A percentile compares a stretch with the other conserved stretches of the same genome.
Conservation (phyloP, 768 basidiomycete genomes). For the Wakefieldia striispora region DNA sequence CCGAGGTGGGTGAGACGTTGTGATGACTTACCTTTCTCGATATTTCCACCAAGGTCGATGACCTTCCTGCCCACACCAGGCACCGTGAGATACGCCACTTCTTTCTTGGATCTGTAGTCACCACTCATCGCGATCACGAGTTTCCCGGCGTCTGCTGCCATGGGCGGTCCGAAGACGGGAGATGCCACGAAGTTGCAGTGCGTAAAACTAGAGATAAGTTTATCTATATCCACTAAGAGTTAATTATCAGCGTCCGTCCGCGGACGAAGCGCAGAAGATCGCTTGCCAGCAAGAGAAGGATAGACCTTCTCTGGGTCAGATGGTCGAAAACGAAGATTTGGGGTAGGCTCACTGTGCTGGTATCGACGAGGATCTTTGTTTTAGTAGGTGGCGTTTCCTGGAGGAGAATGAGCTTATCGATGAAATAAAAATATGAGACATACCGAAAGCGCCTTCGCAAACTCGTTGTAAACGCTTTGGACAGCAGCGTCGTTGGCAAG, state of each 20-base stretch:
- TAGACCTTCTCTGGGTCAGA: conserved; percentile 44
- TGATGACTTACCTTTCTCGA: conserved; percentile 63
- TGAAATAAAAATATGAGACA: conserved; percentile 4
- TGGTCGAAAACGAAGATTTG: not conserved
- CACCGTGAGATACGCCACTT: conserved; percentile 72
- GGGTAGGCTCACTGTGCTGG: conserved; percentile 63
- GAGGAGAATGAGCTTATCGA: conserved; percentile 4
- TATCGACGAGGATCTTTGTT: conserved; percentile 81
- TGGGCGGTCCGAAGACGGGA: conserved; percentile 76
- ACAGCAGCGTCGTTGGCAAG: conserved; percentile 73
- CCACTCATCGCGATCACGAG: conserved; percentile 79
- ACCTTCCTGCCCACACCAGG: conserved; percentile 78
- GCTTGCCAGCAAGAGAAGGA: conserved; percentile 48
- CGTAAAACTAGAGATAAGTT: conserved; percentile 53
- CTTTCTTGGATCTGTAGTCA: conserved; percentile 78
- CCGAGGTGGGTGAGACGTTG: not conserved
- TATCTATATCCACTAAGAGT: conserved; percentile 62
- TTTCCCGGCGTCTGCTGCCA: conserved; percentile 59
- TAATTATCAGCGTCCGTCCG: not conserved
- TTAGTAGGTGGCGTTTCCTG: conserved; percentile 43
- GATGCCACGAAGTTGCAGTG: conserved; percentile 66
- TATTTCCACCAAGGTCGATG: conserved; percentile 79
- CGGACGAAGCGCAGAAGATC: not conserved
- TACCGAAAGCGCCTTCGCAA: conserved; percentile 60
- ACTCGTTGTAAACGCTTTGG: conserved; percentile 56